Percentiles rank a stretch among this genome's conserved stretches.
Conservation (phyloP, 257 asterid genomes). For the Przewalskia tangutica region DNA sequence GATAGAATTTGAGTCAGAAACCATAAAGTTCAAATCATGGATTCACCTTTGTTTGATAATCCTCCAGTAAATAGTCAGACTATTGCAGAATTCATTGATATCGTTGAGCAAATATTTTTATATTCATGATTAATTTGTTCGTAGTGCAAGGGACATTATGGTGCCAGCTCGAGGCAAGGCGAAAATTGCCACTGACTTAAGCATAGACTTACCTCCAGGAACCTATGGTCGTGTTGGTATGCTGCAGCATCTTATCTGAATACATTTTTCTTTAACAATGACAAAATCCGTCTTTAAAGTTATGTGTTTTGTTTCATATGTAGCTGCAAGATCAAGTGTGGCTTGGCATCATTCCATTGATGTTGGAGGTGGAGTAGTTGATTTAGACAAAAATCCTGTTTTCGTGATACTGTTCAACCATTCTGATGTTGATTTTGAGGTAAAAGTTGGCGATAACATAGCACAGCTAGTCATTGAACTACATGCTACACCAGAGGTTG, state of each 20-base stretch:
- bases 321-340: slow-evolving; percentile 18
- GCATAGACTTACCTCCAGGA: slow-evolving; percentile 19
- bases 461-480: slow-evolving; percentile 48
- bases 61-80: neutral
- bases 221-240: slow-evolving; percentile 21
- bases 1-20: neutral
- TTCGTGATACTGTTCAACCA: slow-evolving; percentile 50
- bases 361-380: slow-evolving; percentile 24
- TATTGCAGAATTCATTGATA: too few species aligned
- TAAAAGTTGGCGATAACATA: slow-evolving; percentile 39
- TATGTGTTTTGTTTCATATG: neutral
- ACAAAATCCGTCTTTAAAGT: neutral
- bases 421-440: slow-evolving; percentile 43
- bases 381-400: slow-evolving; percentile 37
- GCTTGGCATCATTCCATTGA: slow-evolving; percentile 14
- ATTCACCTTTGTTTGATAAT: too few species aligned
- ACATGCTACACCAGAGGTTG: slow-evolving; percentile 37
- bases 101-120: neutral
- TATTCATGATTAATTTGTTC: neutral
- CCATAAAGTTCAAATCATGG: neutral
- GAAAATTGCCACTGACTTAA: slow-evolving; percentile 11
- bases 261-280: neutral
- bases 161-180: slow-evolving; percentile 23
- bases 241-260: neutral
- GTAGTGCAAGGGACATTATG: slow-evolving; percentile 8